Conservation (phyloP, 768 basidiomycete species). For the Psilocybe azurescens region DNA sequence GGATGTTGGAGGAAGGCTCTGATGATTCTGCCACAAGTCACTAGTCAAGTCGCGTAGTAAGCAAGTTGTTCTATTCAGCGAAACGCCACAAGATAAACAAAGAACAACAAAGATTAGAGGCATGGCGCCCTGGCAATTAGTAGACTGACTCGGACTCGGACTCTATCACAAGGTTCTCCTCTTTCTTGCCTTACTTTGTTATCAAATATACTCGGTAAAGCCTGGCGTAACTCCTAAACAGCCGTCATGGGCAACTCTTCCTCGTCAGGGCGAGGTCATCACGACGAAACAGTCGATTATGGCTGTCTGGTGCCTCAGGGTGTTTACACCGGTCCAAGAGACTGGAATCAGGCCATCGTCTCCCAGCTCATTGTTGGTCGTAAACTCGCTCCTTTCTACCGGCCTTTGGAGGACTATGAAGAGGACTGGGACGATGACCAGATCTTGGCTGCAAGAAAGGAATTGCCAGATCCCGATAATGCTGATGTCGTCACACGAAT, state of each 20-base stretch:
- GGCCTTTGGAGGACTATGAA: conserved; percentile 93
- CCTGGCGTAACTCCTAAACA: conserved; percentile 19
- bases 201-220: conserved; percentile 17
- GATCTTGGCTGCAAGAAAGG: conserved; percentile 82
- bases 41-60: background rate
- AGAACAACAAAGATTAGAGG: conserved; percentile 39
- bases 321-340: conserved; percentile 81
- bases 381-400: conserved; percentile 93
- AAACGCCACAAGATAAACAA: conserved; percentile 46
- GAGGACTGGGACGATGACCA: conserved; percentile 89
- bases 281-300: conserved; percentile 86
- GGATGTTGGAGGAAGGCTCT: background rate
- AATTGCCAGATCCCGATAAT: conserved; percentile 57
- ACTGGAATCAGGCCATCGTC: conserved; percentile 91
- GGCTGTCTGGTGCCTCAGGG: conserved; percentile 84
- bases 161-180: conserved; percentile 20
- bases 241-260: conserved; percentile 79
- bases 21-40: background rate
- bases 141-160: conserved; percentile 29
- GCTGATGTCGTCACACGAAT: conserved; percentile 50
- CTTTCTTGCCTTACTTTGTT: conserved; percentile 22
- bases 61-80: background rate
- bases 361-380: conserved; percentile 88
- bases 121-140: conserved; percentile 12
- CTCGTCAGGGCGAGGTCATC: conserved; percentile 73